phyloP scores from a whole-genome alignment of 177 flowering plant species.

The Vitis hybrid region DNA sequence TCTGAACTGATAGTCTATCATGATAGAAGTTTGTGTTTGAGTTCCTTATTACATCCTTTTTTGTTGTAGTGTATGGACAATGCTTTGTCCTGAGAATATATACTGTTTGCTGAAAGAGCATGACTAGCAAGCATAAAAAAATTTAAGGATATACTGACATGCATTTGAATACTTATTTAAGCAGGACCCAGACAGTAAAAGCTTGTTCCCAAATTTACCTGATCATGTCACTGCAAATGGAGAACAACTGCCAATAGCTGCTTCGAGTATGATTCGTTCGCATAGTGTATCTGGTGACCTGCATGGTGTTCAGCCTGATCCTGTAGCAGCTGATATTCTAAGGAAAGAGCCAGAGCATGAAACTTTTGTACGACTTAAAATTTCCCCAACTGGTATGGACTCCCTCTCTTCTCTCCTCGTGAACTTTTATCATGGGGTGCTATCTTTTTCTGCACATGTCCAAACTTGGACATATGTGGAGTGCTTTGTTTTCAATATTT shows the following conservation, averaged over 20 bases:
- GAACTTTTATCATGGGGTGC: neutral
- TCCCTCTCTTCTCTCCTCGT: neutral
- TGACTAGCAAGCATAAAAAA: neutral
- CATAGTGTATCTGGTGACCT: slow-evolving; percentile 97
- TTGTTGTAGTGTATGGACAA: too few relatives aligned
- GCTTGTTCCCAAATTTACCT: slow-evolving; percentile 38
- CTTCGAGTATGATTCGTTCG: slow-evolving; percentile 87
- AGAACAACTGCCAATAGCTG: slow-evolving; percentile 57
- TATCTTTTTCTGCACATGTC: neutral
- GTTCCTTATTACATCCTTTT: too few relatives aligned
- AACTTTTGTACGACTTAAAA: slow-evolving; percentile 77
- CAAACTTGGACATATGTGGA: neutral
- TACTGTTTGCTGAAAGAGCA: too few relatives aligned
- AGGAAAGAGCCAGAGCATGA: slow-evolving; percentile 99
- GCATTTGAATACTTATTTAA: slow-evolving; percentile 5
- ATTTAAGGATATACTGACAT: neutral
- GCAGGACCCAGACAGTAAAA: slow-evolving; percentile 44
- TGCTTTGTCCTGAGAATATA: too few relatives aligned
- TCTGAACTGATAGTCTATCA: neutral
- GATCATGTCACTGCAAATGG: slow-evolving; percentile 49
- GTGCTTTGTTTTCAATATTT: neutral
- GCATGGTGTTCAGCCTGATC: slow-evolving; percentile 96
- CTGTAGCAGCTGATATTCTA: slow-evolving; percentile 95
- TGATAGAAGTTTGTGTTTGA: neutral
- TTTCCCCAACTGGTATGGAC: slow-evolving; percentile 66